Evolutionary conservation across 192 early-diverging fungal genomes (phyloP).

Genomic region (Funneliformis geosporum): DNA sequence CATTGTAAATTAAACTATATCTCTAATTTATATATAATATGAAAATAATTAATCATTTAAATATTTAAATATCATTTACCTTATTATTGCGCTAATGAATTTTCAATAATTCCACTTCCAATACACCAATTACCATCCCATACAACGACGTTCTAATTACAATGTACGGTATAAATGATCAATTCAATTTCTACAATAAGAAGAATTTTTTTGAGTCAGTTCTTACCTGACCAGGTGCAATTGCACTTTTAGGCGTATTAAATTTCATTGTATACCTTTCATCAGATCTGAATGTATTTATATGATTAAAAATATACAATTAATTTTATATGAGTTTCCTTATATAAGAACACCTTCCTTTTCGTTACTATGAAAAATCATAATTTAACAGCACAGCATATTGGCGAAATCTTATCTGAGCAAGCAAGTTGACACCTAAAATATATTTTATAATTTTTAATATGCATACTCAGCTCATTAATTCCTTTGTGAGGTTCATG

Average conservation of each 20-base stretch:
- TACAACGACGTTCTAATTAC: conserved; percentile 39
- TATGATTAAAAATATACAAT: not conserved
- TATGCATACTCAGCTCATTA: not conserved
- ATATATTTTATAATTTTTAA: not conserved
- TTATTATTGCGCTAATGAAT: not conserved
- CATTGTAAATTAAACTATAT: too few relatives aligned
- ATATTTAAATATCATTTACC: too few relatives aligned
- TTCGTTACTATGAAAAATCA: too few relatives aligned
- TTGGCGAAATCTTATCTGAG: conserved; percentile 31
- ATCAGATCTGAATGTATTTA: conserved; percentile 13
- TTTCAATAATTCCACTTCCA: conserved; percentile 47
- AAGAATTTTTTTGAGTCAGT: not conserved
- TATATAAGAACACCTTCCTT: not conserved
- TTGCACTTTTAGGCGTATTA: conserved; percentile 40
- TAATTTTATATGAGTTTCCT: not conserved
- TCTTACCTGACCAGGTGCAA: conserved; percentile 42
- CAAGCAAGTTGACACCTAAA: conserved; percentile 19
- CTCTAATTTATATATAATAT: too few relatives aligned
- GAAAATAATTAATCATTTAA: too few relatives aligned
- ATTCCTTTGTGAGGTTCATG: conserved; percentile 2
- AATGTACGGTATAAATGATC: not conserved
- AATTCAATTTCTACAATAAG: not conserved
- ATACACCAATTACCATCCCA: conserved; percentile 51
- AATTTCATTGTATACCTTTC: conserved; percentile 36
- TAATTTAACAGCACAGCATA: too few relatives aligned